Base-by-base conservation (phyloP, 192 early-diverging fungal genomes). In the Neocallimastix lanati region DNA sequence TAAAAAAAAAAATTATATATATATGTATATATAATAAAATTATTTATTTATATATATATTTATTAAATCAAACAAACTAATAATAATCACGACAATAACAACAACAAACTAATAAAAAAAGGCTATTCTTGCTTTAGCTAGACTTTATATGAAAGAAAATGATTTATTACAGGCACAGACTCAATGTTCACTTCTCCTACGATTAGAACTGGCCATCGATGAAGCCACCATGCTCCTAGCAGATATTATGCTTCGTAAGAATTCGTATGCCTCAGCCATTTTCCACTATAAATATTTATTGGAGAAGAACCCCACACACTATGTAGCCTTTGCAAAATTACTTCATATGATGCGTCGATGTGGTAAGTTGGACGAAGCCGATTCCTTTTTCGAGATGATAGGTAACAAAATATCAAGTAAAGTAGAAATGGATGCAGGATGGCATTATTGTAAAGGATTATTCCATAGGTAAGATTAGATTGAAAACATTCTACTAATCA, bases 381-480 rank as follows among this genome's bases (percentile, higher is more conserved):
- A 79, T 29, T 27, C 36, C 78, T 83, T 83, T 28, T 84, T 88
- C 76, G 84, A 86, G 18, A 67, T 67, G 50, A 28, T 38, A 0
- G 80, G 76, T n/a, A 84, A 87, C 33, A 84, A 83, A 38, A 50
- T 77, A 27, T 79, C 85, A 2, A 80, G 78, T 18, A 86, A 83
- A 76, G 81, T 81, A 2, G 78, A 82, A 27, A 28, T 89, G 29
- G 80, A 85, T 82, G 80, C 86, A 0, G 88, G 88, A 16, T 90
- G 78, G 79, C 85, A 85, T 78, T 90, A 82, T 76, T 90, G 88
- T 78, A 87, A 84, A 79, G 88, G 88, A 13, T 78, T 88, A 28
- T 83, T 85, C 80, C 81, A 81, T 58, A 82, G 87, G 83, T 83
- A 38, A 27, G n/a, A n/a, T n/a, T n/a, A n/a, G n/a, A n/a, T n/a